These are phyloP conservation scores for Rutstroemia sp. DNA, from an alignment of 2,329 filamentous ascomycete genomes.

Conservation along the genomic window DNA sequence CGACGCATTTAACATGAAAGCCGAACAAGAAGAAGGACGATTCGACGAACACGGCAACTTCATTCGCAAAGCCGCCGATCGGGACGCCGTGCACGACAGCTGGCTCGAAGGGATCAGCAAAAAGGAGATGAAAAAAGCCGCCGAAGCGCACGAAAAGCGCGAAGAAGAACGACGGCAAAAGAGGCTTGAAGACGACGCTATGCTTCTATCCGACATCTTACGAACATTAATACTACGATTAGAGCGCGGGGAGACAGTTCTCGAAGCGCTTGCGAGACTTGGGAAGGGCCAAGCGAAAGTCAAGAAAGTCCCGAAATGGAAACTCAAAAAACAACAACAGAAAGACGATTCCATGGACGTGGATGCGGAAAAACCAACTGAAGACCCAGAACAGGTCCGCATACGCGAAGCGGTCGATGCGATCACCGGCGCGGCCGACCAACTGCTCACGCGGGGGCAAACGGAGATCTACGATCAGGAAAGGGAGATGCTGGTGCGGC, in stretches of 20 bases:
- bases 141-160: conserved; percentile 77
- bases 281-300: conserved; percentile 58
- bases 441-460: conserved; percentile 73
- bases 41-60: conserved; percentile 92
- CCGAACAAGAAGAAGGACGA: conserved; percentile 83
- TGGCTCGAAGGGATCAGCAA: conserved; percentile 93
- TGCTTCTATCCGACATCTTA: conserved; percentile 68
- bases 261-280: conserved; percentile 81
- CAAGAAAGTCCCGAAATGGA: conserved; percentile 57
- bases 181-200: conserved; percentile 65
- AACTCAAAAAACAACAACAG: conserved; percentile 60
- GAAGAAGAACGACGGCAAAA: conserved; percentile 68
- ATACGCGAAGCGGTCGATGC: conserved; percentile 69
- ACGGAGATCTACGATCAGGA: conserved; percentile 89
- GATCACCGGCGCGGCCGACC: conserved; percentile 86
- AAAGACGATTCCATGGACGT: conserved; percentile 63
- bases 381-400: conserved; percentile 61
- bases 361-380: conserved; percentile 44
- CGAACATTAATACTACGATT: conserved; percentile 64
- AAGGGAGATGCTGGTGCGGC: conserved; percentile 72
- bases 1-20: conserved; percentile 90
- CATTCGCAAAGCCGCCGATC: conserved; percentile 80
- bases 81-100: conserved; percentile 81
- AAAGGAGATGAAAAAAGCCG: conserved; percentile 84
- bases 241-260: conserved; percentile 73